Evolutionary conservation across 768 basidiomycete species (phyloP).

Genomic region (Hemileccinum rubropunctum): DNA sequence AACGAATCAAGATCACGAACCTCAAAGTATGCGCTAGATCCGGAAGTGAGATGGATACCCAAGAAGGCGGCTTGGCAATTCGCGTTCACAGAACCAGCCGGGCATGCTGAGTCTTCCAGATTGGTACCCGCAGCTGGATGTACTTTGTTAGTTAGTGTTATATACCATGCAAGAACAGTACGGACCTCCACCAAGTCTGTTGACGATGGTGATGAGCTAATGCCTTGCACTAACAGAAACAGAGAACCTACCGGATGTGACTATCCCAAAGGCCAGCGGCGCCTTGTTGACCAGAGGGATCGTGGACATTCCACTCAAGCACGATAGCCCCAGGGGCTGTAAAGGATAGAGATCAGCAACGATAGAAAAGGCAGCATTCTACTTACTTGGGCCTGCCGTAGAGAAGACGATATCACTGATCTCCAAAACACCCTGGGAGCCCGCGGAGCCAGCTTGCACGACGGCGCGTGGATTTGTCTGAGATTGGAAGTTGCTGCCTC

Average conservation of each 20-base stretch:
- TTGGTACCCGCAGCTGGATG: conserved; percentile 53
- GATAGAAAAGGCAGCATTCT: background rate
- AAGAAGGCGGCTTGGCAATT: conserved; percentile 65
- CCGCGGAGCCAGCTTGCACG: conserved; percentile 42
- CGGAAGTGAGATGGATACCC: conserved; percentile 56
- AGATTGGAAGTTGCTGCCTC: conserved; percentile 42
- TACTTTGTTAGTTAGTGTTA: background rate
- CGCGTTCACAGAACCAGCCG: conserved; percentile 37
- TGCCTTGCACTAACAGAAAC: background rate
- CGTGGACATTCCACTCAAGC: conserved; percentile 59
- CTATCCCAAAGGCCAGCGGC: conserved; percentile 53
- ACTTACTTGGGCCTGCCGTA: conserved; percentile 46
- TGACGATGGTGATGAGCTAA: background rate
- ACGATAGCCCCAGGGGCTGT: conserved; percentile 44
- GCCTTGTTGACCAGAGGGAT: conserved; percentile 49
- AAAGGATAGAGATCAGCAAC: background rate
- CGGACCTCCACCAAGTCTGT: conserved; percentile 29
- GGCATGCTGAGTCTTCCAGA: conserved; percentile 42
- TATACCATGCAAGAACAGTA: background rate
- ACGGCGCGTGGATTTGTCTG: conserved; percentile 37
- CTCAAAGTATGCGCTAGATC: conserved; percentile 61
- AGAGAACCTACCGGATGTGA: conserved; percentile 32
- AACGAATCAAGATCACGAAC: conserved; percentile 28
- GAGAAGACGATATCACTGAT: conserved; percentile 64
- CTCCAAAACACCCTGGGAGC: conserved; percentile 53